Percentiles rank a stretch among this genome's conserved stretches.
Conservation (phyloP, 306 rosid species). For the Cyamopsis tetragonoloba region DNA sequence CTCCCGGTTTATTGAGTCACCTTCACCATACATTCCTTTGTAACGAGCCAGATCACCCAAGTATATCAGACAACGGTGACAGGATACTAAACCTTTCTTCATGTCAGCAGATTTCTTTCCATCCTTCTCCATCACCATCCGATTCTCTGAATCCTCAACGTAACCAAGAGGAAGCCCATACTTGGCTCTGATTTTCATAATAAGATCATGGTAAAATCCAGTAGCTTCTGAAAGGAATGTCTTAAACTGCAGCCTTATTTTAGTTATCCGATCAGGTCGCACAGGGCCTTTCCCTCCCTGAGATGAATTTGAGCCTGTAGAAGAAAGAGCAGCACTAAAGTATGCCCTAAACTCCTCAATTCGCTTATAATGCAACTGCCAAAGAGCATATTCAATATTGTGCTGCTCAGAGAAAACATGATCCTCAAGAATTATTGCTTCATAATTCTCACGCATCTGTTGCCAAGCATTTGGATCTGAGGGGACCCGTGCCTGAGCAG, state of each 20-base stretch:
- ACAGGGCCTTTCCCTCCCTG: conserved; percentile 58
- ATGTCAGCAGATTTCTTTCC: conserved; percentile 72
- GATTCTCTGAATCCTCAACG: conserved; percentile 72
- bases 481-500: conserved; percentile 82
- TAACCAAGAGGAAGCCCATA: conserved; percentile 84
- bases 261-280: conserved; percentile 69
- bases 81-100: conserved; percentile 77
- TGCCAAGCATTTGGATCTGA: conserved; percentile 97
- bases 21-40: conserved; percentile 87
- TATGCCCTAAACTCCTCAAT: conserved; percentile 88
- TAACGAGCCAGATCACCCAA: conserved; percentile 98
- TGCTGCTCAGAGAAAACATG: conserved; percentile 78
- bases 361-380: conserved; percentile 93
- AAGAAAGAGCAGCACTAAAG: conserved; percentile 52
- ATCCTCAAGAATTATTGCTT: conserved; percentile 90
- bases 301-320: conserved; percentile 61
- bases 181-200: conserved; percentile 73
- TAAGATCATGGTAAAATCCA: conserved; percentile 93
- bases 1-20: conserved; percentile 75
- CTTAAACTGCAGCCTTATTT: conserved; percentile 82
- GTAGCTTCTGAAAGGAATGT: conserved; percentile 92
- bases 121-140: conserved; percentile 64
- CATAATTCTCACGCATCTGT: conserved; percentile 90
- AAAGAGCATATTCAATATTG: conserved; percentile 71
- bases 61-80: conserved; percentile 88